Base-by-base conservation (phyloP, 805 yeast genomes). In the Metschnikowia sp. region DNA sequence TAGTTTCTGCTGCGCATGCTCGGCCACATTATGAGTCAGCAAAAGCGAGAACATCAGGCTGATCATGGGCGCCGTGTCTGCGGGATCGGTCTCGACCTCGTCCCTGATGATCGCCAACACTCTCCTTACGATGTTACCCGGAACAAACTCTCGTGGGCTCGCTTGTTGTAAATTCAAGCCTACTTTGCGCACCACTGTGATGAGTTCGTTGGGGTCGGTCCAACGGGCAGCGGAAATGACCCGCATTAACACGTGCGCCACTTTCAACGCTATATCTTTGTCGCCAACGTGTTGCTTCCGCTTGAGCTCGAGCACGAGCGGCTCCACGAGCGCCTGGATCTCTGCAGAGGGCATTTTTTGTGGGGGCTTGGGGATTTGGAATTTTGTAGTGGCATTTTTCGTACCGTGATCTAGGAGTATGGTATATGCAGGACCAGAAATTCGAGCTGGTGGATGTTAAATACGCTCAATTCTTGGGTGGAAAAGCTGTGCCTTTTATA, bases 71-170 rank as follows among this genome's bases (percentile, higher is more conserved):
- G 72, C 66, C 50, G 60, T 61, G 10, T 53, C 53, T 41, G 80
- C 83, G 50, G 79, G 88, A 37, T 69, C 74, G 44, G 79, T 83
- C 51, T 80, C 88, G 30, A 84, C 78, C 63, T 91, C 97, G 57
- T 94, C 98, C 57, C 98, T 76, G 42, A 92, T 82, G 45, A 88
- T 70, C 1, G 96, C 90, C 53, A 94, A 72, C 1, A 92, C 91
- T 62, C 99, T 78, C 63, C 98, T 79, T 13, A 92, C 86, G 34
- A 94, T 84, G 64, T 94, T 94, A 9, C 98, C 98, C 46, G 91
- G 81, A 3, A 90, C 79, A 56, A 90, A 83, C 58, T 91, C 96
- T 53, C 88, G 78, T 8, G 98, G 97, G 60, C 88, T 94, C 3
- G 97, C 96, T 22, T 76, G 79, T 34, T 81, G 81, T 40, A 94